phyloP scores from a whole-genome alignment of 2,329 filamentous ascomycete genomes.

The Rhynchosporium secalis region DNA sequence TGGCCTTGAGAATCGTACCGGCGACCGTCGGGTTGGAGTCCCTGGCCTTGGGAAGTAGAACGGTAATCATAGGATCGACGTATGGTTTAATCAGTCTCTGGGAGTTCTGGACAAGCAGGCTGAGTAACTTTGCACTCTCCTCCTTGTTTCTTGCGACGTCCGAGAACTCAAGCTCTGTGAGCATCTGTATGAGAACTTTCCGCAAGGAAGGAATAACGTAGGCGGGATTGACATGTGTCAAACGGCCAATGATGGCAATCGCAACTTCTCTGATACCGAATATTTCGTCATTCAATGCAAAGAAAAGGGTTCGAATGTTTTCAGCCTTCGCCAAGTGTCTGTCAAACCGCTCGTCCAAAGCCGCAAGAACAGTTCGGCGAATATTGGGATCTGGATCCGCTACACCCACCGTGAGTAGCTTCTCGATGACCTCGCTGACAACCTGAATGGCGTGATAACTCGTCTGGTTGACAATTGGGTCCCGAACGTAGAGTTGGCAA shows the following conservation, averaged over 20 bases:
- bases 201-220: constrained; percentile 96
- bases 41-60: constrained; percentile 87
- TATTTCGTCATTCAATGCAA: constrained; percentile 91
- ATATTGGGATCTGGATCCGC: constrained; percentile 90
- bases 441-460: constrained; percentile 96
- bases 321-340: constrained; percentile 96
- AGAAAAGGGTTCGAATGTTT: constrained; percentile 92
- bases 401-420: constrained; percentile 89
- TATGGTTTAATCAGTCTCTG: constrained; percentile 93
- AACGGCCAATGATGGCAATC: constrained; percentile 91
- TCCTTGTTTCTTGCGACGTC: constrained; percentile 94
- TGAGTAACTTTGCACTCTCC: constrained; percentile 90
- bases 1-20: constrained; percentile 90
- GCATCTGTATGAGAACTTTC: constrained; percentile 91
- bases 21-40: constrained; percentile 86
- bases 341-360: constrained; percentile 91
- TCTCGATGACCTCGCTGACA: constrained; percentile 96
- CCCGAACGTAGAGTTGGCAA: constrained; percentile 94
- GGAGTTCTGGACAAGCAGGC: constrained; percentile 88
- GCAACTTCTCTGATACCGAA: constrained; percentile 92
- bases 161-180: constrained; percentile 95
- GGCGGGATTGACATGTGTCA: constrained; percentile 89
- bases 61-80: constrained; percentile 92
- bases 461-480: constrained; percentile 97
- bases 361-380: constrained; percentile 80